These are phyloP conservation scores for Ogataea dorogensis DNA, from an alignment of 805 yeast genomes.

Conservation along the genomic window DNA sequence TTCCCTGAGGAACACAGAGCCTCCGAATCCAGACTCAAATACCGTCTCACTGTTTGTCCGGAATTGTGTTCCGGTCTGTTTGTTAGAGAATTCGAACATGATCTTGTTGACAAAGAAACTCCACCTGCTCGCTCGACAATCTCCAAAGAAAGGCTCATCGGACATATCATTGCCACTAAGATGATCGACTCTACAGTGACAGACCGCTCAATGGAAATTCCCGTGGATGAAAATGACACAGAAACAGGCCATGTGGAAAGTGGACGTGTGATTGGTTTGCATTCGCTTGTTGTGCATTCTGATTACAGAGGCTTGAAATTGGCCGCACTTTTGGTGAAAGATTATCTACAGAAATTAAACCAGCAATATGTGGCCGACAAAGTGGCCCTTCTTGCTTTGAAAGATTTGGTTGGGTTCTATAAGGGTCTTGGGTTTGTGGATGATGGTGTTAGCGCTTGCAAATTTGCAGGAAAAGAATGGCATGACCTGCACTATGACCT, in stretches of 20 bases:
- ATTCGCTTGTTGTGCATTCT: conserved; percentile 75
- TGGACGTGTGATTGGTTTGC: conserved; percentile 75
- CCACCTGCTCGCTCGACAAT: conserved; percentile 50
- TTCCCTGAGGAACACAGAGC: conserved; percentile 74
- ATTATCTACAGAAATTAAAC: conserved; percentile 84
- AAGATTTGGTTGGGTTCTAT: conserved; percentile 70
- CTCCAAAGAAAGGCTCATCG: conserved; percentile 65
- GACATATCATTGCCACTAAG: conserved; percentile 80
- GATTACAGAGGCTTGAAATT: conserved; percentile 77
- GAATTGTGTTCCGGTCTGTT: conserved; percentile 89
- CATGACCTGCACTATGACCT: conserved; percentile 48
- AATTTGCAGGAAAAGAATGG: conserved; percentile 61
- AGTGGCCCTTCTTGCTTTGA: conserved; percentile 72
- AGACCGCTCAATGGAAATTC: conserved; percentile 52
- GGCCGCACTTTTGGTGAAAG: conserved; percentile 80
- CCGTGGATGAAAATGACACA: conserved; percentile 18
- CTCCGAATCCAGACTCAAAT: conserved; percentile 56
- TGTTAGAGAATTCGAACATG: conserved; percentile 56
- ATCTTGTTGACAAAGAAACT: conserved; percentile 24
- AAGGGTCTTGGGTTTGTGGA: conserved; percentile 76
- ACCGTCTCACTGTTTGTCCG: conserved; percentile 79
- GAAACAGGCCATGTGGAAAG: conserved; percentile 68
- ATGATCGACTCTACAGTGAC: conserved; percentile 48
- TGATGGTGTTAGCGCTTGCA: conserved; percentile 60
- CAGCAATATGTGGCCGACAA: conserved; percentile 84